phyloP scores from a whole-genome alignment of 495 filamentous ascomycete species.

The Symbiotaphrina buchneri region DNA sequence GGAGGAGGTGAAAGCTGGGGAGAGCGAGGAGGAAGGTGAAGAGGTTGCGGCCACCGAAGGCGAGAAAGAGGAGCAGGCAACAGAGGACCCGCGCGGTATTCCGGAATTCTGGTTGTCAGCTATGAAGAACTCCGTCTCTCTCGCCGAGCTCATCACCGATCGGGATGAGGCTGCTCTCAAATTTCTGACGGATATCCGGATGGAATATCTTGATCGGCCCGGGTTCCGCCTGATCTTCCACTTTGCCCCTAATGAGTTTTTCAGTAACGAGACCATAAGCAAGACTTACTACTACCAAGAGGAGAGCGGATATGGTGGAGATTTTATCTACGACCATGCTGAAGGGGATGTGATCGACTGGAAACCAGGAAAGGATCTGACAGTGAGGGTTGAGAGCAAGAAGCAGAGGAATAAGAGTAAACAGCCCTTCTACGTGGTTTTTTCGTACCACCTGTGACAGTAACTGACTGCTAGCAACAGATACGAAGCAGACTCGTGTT shows the following conservation, averaged over 20 bases:
- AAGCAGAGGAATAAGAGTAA: conserved; percentile 99
- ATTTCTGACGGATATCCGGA: conserved; percentile 79
- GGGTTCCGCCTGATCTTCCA: conserved; percentile 97
- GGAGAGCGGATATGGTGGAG: conserved; percentile 92
- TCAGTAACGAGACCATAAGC: conserved; percentile 87
- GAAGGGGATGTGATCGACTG: conserved; percentile 96
- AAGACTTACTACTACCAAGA: conserved; percentile 99
- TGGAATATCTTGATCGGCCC: conserved; percentile 96
- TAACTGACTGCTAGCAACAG: conserved; percentile 18
- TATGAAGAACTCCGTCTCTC: conserved; percentile 96
- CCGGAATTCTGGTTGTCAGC: conserved; percentile 99
- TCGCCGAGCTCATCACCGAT: conserved; percentile 96
- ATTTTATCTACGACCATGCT: conserved; percentile 99
- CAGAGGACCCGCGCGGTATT: conserved; percentile 41
- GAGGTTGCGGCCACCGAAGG: conserved; percentile 22
- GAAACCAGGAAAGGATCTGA: conserved; percentile 84
- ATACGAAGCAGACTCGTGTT: conserved; percentile 95
- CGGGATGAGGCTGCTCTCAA: conserved; percentile 86
- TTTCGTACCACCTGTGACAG: not conserved
- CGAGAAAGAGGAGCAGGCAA: conserved; percentile 24
- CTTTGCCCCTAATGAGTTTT: conserved; percentile 85
- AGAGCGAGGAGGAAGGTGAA: conserved; percentile 44
- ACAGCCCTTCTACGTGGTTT: conserved; percentile 10
- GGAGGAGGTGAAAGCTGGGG: conserved; percentile 63
- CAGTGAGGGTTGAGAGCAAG: conserved; percentile 87